A percentile compares a stretch with the other conserved stretches of the same genome.
phyloP scores from a whole-genome alignment of 2,329 filamentous ascomycete genomes.

The Aspergillus uvarum region DNA sequence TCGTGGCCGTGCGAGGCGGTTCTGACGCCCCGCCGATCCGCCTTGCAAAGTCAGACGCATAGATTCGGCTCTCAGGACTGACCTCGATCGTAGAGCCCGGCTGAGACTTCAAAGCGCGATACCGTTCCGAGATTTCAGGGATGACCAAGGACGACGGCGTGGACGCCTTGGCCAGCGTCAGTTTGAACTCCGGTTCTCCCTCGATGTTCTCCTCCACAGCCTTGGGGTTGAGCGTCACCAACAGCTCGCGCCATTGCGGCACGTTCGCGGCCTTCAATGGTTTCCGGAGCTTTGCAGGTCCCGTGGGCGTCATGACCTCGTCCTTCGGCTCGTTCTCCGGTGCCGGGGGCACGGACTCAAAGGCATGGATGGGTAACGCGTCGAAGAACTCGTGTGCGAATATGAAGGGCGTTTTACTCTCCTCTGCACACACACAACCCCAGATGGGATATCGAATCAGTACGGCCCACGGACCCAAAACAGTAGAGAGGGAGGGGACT shows the following conservation, averaged over 20 bases:
- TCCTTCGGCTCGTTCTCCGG: constrained; percentile 48
- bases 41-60: constrained; percentile 75
- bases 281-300: constrained; percentile 47
- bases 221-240: constrained; percentile 68
- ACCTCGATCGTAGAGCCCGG: constrained; percentile 78
- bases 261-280: constrained; percentile 41
- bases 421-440: constrained; percentile 44
- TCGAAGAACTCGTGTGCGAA: constrained; percentile 99
- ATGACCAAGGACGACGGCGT: constrained; percentile 85
- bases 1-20: constrained; percentile 21
- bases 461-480: too few species aligned
- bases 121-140: constrained; percentile 76
- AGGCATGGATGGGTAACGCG: constrained; percentile 91
- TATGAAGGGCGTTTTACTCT: constrained; percentile 80
- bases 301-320: constrained; percentile 51
- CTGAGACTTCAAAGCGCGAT: constrained; percentile 68
- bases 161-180: constrained; percentile 70
- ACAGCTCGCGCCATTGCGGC: constrained; percentile 77
- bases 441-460: background rate
- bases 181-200: constrained; percentile 77
- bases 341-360: constrained; percentile 68
- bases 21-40: constrained; percentile 72
- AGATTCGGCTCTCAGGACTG: constrained; percentile 80
- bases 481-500: background rate
- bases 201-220: constrained; percentile 50